Evolutionary conservation across 2,329 filamentous ascomycete genomes (phyloP), one percentile per base, ranked within the genome.

Genomic region (Xylariales sp.): DNA sequence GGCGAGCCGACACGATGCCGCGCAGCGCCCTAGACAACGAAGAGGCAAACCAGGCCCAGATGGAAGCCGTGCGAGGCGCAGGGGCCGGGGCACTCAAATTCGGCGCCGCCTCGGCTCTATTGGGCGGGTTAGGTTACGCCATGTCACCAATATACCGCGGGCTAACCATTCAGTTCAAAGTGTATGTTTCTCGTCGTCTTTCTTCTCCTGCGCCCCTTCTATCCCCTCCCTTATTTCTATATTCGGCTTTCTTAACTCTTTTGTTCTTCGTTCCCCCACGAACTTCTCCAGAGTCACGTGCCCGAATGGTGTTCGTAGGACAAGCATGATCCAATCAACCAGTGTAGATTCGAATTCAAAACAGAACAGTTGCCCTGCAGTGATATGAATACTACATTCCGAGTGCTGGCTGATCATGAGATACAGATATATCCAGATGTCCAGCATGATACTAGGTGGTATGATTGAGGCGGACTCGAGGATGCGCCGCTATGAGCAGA

Each of bases 391-490:
- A 30, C 36, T 34, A 36, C 4, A 46, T 52, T 1, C 18, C 6
- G 45, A 45, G 28, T 34, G 49, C 18, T 28, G 1, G 53, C 62
- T 68, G 32, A 69, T 53, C 12, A 30, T 43, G 18, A 28, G 12
- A 43, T 46, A 64, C 75, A 94, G 92, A 36, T 95, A 93, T 76
- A 83, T 94, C 16, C 91, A 94, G 78, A 93, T 94, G 90, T 92
- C 90, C n/a, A 90, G 89, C 68, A 94, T 94, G 92, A 90, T 92
- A n/a, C 75, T 93, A 41, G 92, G 92, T 50, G 86, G 89, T 75
- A 92, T 92, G 85, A 85, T 94, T 62, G 91, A 93, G 81, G 92
- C 91, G 2, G 92, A 95, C 75, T 80, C 83, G 64, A 84, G 89
- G 57, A 83, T 94, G 73, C 85, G 90, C 60, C 81, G 85, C 67